A percentile compares a stretch with the other conserved stretches of the same genome.
phyloP scores from a whole-genome alignment of 495 filamentous ascomycete genomes.

The Xylaria longipes region DNA sequence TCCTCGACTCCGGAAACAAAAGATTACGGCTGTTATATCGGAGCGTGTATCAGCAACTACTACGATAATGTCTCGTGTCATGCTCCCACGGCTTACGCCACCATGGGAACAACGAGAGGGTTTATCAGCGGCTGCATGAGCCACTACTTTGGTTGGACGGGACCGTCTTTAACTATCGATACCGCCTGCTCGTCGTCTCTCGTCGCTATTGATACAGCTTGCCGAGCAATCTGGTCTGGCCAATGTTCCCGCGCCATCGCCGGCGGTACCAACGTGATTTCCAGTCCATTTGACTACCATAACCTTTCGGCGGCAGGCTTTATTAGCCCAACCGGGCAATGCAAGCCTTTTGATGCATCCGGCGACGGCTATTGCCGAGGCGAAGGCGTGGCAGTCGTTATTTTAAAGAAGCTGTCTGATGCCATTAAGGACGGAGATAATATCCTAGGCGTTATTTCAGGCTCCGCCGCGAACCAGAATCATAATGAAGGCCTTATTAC shows the following conservation, averaged over 20 bases:
- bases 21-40: constrained; percentile 45
- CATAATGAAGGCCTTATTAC: constrained; percentile 39
- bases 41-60: constrained; percentile 39
- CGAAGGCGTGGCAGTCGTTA: constrained; percentile 57
- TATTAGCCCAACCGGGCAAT: constrained; percentile 45
- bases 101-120: constrained; percentile 33
- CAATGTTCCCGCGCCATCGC: constrained; percentile 50
- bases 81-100: constrained; percentile 35
- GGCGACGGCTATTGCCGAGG: constrained; percentile 66
- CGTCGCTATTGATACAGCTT: constrained; percentile 51
- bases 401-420: constrained; percentile 56
- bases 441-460: constrained; percentile 60
- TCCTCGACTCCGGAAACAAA: constrained; percentile 38
- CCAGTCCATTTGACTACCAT: constrained; percentile 35
- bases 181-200: constrained; percentile 60
- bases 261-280: constrained; percentile 43
- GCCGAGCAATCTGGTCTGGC: constrained; percentile 47
- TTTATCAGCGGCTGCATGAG: constrained; percentile 34
- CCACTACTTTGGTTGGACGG: constrained; percentile 59
- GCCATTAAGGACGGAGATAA: constrained; percentile 51
- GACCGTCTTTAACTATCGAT: constrained; percentile 57
- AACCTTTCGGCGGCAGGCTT: constrained; percentile 51
- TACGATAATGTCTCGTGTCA: constrained; percentile 40
- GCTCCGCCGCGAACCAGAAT: constrained; percentile 53
- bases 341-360: constrained; percentile 44